phyloP scores from a whole-genome alignment of 345 rosid species.

The Rhizophora mangle region DNA sequence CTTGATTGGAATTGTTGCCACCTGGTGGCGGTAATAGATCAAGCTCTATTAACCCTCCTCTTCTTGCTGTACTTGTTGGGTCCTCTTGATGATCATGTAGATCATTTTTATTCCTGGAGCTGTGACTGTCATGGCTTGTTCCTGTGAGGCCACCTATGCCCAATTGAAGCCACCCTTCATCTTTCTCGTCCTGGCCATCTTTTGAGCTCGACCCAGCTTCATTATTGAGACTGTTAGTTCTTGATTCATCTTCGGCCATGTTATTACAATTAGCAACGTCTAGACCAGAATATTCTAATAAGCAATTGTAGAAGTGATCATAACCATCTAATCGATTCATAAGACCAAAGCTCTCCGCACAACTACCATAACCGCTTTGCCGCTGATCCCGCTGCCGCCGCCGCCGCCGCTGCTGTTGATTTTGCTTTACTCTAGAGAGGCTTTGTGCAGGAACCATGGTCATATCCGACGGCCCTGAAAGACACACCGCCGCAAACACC shows the following conservation, averaged over 20 bases:
- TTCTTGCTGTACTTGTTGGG: conserved; percentile 22
- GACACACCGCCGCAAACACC: conserved; percentile 22
- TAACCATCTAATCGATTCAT: conserved; percentile 52
- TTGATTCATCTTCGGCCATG: conserved; percentile 88
- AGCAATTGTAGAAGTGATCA: conserved; percentile 29
- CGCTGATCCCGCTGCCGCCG: neutral
- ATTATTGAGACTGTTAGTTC: conserved; percentile 48
- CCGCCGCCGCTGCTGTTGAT: conserved; percentile 8
- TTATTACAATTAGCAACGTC: conserved; percentile 19
- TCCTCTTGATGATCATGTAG: conserved; percentile 22
- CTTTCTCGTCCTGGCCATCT: conserved; percentile 32
- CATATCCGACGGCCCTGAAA: conserved; percentile 41
- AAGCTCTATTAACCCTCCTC: conserved; percentile 53
- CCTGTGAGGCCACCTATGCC: conserved; percentile 50
- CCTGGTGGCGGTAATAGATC: conserved; percentile 56
- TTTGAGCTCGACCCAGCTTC: conserved; percentile 61
- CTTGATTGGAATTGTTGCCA: conserved; percentile 16
- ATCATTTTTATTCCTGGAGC: neutral
- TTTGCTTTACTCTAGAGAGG: conserved; percentile 27
- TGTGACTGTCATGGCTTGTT: conserved; percentile 22
- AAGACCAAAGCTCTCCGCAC: conserved; percentile 27
- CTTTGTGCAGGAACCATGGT: conserved; percentile 68
- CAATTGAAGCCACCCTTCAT: conserved; percentile 77
- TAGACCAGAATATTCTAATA: conserved; percentile 52
- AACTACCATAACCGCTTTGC: conserved; percentile 36